These are phyloP conservation scores for Apiospora kogelbergensis DNA, from an alignment of 2,329 filamentous ascomycete species.

Conservation along the genomic window DNA sequence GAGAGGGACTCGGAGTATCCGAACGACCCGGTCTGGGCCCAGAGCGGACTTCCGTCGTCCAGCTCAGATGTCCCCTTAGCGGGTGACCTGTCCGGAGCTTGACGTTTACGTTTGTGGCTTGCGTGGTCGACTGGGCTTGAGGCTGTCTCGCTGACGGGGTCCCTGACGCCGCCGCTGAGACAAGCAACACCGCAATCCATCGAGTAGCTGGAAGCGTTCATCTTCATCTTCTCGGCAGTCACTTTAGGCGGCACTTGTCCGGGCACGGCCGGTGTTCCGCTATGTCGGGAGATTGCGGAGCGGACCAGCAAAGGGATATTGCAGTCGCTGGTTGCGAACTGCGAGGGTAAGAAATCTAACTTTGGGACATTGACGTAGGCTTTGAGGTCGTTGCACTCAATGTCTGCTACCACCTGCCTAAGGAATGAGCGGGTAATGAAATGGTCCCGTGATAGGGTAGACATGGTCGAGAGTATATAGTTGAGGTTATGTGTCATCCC, in stretches of 20 bases:
- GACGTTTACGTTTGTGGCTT: conserved; percentile 20
- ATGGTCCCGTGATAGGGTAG: conserved; percentile 71
- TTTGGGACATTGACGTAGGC: conserved; percentile 36
- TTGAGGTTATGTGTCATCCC: conserved; percentile 55
- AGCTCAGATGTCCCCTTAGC: conserved; percentile 7
- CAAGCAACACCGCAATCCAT: background rate
- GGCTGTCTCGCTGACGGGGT: background rate
- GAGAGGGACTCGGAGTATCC: conserved; percentile 11
- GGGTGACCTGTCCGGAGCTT: conserved; percentile 7
- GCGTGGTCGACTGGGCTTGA: background rate
- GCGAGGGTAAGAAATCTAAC: conserved; percentile 30
- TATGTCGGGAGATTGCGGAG: conserved; percentile 42
- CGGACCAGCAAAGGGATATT: conserved; percentile 50
- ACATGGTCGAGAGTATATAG: conserved; percentile 77
- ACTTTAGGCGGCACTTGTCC: conserved; percentile 42
- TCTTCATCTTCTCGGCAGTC: conserved; percentile 26
- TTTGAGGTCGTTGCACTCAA: conserved; percentile 54
- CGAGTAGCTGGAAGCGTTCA: background rate
- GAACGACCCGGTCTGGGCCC: conserved; percentile 9
- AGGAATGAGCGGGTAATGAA: conserved; percentile 79
- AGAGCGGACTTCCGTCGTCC: conserved; percentile 11
- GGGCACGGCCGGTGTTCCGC: conserved; percentile 41
- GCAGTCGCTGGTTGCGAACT: conserved; percentile 19
- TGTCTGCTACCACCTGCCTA: conserved; percentile 81
- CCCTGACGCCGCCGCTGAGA: background rate